Conservation (phyloP, 257 asterid species). For the Ligustrum vulgare region DNA sequence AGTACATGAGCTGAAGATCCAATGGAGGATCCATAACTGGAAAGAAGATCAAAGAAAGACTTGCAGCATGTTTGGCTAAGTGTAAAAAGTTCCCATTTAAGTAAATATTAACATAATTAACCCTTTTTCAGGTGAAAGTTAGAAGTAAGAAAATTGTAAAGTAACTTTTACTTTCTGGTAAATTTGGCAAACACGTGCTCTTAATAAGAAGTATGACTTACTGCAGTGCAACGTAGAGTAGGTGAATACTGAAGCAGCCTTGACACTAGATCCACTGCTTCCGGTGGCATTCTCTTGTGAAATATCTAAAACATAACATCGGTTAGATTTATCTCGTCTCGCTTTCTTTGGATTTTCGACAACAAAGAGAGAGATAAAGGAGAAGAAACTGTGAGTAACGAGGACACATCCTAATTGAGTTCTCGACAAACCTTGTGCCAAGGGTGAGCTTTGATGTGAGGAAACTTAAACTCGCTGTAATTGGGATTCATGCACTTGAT, state of each 20-base stretch:
- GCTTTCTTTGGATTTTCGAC: not conserved
- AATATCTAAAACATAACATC: constrained; percentile 49
- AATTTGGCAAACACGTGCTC: not conserved
- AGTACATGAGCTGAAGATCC: constrained; percentile 1
- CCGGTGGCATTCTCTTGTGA: constrained; percentile 68
- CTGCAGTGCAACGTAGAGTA: constrained; percentile 81
- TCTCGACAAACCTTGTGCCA: constrained; percentile 82
- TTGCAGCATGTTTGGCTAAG: too few species aligned
- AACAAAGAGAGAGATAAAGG: not conserved
- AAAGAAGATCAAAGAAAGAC: too few species aligned
- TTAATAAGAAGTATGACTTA: constrained; percentile 36
- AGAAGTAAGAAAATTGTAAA: too few species aligned
- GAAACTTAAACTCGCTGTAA: constrained; percentile 81
- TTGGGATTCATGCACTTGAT: constrained; percentile 94
- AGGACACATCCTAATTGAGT: not conserved
- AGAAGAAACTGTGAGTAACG: not conserved
- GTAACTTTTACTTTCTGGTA: too few species aligned
- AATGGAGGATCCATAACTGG: too few species aligned
- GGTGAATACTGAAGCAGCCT: constrained; percentile 95
- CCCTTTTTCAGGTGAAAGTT: too few species aligned
- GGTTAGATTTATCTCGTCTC: not conserved
- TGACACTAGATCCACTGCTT: constrained; percentile 85
- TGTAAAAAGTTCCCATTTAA: too few species aligned
- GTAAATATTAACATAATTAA: too few species aligned
- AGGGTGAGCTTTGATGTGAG: constrained; percentile 89